Conservation (phyloP, 1,284 basidiomycete genomes). For the Phaffia rhodozyma region DNA sequence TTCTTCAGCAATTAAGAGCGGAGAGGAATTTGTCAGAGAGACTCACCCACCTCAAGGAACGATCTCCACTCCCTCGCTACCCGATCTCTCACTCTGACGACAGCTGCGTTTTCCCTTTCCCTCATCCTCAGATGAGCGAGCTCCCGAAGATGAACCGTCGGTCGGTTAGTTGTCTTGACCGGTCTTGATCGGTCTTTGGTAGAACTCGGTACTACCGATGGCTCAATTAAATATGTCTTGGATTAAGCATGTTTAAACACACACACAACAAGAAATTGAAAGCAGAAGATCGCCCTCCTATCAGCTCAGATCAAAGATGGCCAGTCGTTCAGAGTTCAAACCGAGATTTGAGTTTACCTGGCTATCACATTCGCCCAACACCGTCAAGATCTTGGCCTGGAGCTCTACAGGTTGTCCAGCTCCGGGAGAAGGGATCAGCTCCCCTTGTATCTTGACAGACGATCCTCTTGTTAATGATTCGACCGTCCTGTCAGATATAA, state of each 20-base stretch:
- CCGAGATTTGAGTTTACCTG: not conserved
- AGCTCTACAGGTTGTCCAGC: slow-evolving; percentile 11
- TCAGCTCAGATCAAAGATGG: not conserved
- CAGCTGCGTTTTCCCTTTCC: slow-evolving; percentile 54
- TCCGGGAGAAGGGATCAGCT: slow-evolving; percentile 32
- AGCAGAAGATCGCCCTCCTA: not conserved
- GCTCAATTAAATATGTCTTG: slow-evolving; percentile 61
- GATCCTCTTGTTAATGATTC: slow-evolving; percentile 51
- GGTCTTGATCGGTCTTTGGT: too few species aligned
- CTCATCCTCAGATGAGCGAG: slow-evolving; percentile 73
- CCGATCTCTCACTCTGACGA: slow-evolving; percentile 58
- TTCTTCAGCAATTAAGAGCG: not conserved
- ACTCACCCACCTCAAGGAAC: slow-evolving; percentile 54
- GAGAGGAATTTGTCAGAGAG: not conserved
- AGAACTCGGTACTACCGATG: not conserved
- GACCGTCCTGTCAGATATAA: slow-evolving; percentile 9
- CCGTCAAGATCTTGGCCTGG: not conserved
- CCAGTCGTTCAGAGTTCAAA: not conserved
- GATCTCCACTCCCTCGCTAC: slow-evolving; percentile 44
- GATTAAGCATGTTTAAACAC: not conserved
- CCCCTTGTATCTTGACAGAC: slow-evolving; percentile 55
- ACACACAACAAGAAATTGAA: not conserved
- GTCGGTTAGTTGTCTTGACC: slow-evolving; percentile 60
- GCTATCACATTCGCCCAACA: slow-evolving; percentile 2
- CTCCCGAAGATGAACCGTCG: slow-evolving; percentile 63